Percentiles rank a stretch among this genome's conserved stretches.
Conservation (phyloP, 306 rosid genomes). For the Castanospermum australe region DNA sequence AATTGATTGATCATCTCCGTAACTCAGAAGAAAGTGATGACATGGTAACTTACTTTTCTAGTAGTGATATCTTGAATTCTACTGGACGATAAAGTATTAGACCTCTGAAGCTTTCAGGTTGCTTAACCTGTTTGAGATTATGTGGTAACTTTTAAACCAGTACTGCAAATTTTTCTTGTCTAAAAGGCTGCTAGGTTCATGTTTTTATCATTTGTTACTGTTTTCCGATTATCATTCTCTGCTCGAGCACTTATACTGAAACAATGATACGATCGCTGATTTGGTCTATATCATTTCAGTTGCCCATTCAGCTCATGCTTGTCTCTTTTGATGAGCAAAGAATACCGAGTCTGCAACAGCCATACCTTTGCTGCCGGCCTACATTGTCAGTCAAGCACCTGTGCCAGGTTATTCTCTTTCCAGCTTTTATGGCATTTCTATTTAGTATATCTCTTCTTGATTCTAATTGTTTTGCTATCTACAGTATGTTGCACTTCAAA, state of each 20-base stretch:
- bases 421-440: constrained; percentile 6
- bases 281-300: constrained; percentile 40
- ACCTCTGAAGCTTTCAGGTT: constrained; percentile 1
- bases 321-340: constrained; percentile 61
- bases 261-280: constrained; percentile 2
- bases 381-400: constrained; percentile 49
- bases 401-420: constrained; percentile 50
- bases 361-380: constrained; percentile 64
- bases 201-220: background rate
- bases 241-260: background rate
- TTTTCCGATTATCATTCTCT: background rate
- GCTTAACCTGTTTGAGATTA: background rate
- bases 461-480: constrained; percentile 21
- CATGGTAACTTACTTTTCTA: constrained; percentile 43
- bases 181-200: too few relatives aligned
- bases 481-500: constrained; percentile 61
- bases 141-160: background rate
- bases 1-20: constrained; percentile 58
- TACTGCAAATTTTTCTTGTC: background rate
- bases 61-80: background rate
- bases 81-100: background rate
- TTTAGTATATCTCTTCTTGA: background rate
- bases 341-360: constrained; percentile 51
- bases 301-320: constrained; percentile 50
- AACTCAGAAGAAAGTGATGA: constrained; percentile 35